These are phyloP conservation scores for Dryas alaskensis DNA, from an alignment of 306 rosid species.

Conservation along the genomic window DNA sequence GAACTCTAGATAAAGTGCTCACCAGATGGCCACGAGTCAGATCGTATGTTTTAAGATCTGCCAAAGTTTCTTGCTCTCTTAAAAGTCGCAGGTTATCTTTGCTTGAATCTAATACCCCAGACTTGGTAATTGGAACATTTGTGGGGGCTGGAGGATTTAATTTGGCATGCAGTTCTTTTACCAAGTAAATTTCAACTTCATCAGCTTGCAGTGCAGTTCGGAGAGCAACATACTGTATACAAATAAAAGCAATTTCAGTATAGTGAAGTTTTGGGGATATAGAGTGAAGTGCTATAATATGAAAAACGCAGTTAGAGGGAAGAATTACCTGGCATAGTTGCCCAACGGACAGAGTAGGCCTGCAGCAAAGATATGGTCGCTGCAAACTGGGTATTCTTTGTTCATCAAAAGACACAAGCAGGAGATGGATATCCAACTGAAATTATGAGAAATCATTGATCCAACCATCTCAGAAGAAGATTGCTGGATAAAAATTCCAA, in stretches of 20 bases:
- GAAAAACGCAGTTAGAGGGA: constrained; percentile 21
- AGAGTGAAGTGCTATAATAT: background rate
- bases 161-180: constrained; percentile 36
- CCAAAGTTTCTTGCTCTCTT: constrained; percentile 53
- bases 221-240: constrained; percentile 53
- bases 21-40: constrained; percentile 54
- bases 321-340: constrained; percentile 53
- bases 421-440: constrained; percentile 51
- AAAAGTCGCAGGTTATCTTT: constrained; percentile 41
- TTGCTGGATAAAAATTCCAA: background rate
- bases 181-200: constrained; percentile 54
- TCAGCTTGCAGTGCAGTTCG: constrained; percentile 34
- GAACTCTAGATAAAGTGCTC: constrained; percentile 24
- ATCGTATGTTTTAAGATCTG: constrained; percentile 38
- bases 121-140: constrained; percentile 4
- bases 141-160: constrained; percentile 29
- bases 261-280: background rate
- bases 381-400: constrained; percentile 50
- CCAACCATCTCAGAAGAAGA: constrained; percentile 15
- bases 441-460: constrained; percentile 20
- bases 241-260: constrained; percentile 24
- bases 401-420: constrained; percentile 61
- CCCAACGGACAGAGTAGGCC: constrained; percentile 47
- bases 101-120: constrained; percentile 32
- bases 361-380: constrained; percentile 58